These are phyloP conservation scores for Backusella parvicylindrica DNA, from an alignment of 192 early-diverging fungal species.

Conservation along the genomic window DNA sequence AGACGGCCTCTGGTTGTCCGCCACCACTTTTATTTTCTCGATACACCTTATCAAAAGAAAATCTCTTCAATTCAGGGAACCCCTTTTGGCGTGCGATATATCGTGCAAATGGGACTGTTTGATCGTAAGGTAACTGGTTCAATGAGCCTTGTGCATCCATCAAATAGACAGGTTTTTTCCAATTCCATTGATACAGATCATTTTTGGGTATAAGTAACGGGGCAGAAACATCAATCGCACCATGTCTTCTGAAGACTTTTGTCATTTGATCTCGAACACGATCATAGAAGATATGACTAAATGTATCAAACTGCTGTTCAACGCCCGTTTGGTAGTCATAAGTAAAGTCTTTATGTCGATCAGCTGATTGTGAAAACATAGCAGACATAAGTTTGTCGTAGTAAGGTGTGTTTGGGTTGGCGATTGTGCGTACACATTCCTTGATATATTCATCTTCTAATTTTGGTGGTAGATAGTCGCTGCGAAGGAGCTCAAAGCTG, in stretches of 20 bases:
- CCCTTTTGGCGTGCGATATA: slow-evolving; percentile 69
- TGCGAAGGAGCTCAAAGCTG: slow-evolving; percentile 78
- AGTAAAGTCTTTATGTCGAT: slow-evolving; percentile 86
- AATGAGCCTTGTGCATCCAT: slow-evolving; percentile 81
- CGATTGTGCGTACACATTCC: slow-evolving; percentile 88
- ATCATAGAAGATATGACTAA: slow-evolving; percentile 64
- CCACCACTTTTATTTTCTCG: slow-evolving; percentile 75
- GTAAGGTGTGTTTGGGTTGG: slow-evolving; percentile 85
- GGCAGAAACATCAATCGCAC: slow-evolving; percentile 76
- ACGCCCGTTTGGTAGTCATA: slow-evolving; percentile 73
- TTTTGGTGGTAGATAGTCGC: slow-evolving; percentile 75
- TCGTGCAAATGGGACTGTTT: slow-evolving; percentile 89
- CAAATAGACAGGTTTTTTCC: slow-evolving; percentile 71
- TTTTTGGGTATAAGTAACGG: slow-evolving; percentile 83
- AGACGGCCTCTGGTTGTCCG: slow-evolving; percentile 75
- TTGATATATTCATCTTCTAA: slow-evolving; percentile 88
- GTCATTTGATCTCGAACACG: slow-evolving; percentile 69
- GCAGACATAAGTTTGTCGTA: slow-evolving; percentile 77
- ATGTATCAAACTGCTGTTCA: slow-evolving; percentile 47
- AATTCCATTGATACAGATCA: slow-evolving; percentile 56
- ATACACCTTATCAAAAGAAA: slow-evolving; percentile 82
- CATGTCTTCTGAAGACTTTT: slow-evolving; percentile 80
- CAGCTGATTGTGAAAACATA: slow-evolving; percentile 72
- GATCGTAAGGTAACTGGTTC: slow-evolving; percentile 85
- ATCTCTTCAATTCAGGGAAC: slow-evolving; percentile 77